Evolutionary conservation across 2,329 filamentous ascomycete species (phyloP).

Genomic region (Calonectria montana): DNA sequence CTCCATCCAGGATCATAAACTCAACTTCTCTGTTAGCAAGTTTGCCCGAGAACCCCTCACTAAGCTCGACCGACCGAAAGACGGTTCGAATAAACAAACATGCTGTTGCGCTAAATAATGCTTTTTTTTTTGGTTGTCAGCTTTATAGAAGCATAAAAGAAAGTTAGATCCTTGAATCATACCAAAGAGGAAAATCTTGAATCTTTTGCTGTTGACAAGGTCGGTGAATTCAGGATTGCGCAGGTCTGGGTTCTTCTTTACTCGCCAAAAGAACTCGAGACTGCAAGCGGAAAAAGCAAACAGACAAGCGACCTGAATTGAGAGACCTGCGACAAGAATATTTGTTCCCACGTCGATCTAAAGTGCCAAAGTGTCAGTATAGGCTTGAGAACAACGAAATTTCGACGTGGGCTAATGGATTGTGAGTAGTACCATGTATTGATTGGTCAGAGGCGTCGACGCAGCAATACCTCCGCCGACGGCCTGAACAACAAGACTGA

Average conservation of each 20-base stretch:
- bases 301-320: constrained; percentile 29
- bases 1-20: constrained; percentile 34
- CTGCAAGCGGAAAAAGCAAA: constrained; percentile 32
- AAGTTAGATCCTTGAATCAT: not conserved
- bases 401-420: not conserved
- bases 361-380: not conserved
- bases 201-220: constrained; percentile 24
- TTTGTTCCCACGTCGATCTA: constrained; percentile 31
- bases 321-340: constrained; percentile 33
- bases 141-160: not conserved
- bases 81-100: constrained; percentile 29
- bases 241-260: constrained; percentile 22
- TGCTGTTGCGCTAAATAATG: constrained; percentile 12
- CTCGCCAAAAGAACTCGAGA: constrained; percentile 31
- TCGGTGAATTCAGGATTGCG: constrained; percentile 23
- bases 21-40: constrained; percentile 31
- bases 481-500: constrained; percentile 31
- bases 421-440: constrained; percentile 16
- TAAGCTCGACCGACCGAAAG: constrained; percentile 32
- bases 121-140: constrained; percentile 8
- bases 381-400: not conserved
- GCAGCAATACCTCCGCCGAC: constrained; percentile 32
- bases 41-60: constrained; percentile 29
- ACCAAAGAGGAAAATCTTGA: constrained; percentile 27
- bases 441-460: constrained; percentile 30